Conservation (phyloP, 139 green algal species). For the Chlorella ohadii region DNA sequence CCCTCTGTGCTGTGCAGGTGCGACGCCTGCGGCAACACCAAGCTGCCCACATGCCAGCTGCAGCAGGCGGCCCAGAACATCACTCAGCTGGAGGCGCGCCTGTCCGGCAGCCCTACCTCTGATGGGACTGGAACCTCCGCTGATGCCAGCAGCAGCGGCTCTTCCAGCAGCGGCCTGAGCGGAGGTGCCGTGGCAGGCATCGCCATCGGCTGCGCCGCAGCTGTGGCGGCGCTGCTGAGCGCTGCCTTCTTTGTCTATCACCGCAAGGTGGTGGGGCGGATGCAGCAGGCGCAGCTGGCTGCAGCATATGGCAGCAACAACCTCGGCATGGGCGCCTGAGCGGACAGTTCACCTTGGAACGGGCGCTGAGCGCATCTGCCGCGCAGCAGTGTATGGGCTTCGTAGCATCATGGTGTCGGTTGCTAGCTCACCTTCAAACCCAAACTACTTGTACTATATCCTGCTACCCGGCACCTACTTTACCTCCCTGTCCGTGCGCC, state of each 20-base stretch:
- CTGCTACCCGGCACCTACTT: too few relatives aligned
- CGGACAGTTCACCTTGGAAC: too few relatives aligned
- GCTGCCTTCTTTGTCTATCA: neutral
- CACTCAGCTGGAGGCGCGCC: neutral
- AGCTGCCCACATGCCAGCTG: slow-evolving; percentile 25
- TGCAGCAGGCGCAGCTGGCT: neutral
- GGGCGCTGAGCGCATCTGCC: too few relatives aligned
- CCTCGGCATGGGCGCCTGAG: too few relatives aligned
- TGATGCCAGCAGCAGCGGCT: neutral
- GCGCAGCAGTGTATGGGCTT: too few relatives aligned
- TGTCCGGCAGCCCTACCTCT: neutral
- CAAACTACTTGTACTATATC: too few relatives aligned
- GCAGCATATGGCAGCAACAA: too few relatives aligned
- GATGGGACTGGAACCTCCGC: neutral
- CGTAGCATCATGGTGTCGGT: too few relatives aligned
- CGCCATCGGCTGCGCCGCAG: neutral
- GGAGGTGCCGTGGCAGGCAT: slow-evolving; percentile 19
- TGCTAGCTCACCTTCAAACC: too few relatives aligned
- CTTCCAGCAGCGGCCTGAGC: slow-evolving; percentile 4
- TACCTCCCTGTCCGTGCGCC: too few relatives aligned
- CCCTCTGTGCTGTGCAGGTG: too few relatives aligned
- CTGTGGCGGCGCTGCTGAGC: neutral
- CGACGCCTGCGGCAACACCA: slow-evolving; percentile 24
- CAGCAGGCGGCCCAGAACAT: neutral
- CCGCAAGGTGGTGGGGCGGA: neutral